These are phyloP conservation scores for Salix suchowensis DNA, from an alignment of 345 rosid genomes.

Conservation along the genomic window DNA sequence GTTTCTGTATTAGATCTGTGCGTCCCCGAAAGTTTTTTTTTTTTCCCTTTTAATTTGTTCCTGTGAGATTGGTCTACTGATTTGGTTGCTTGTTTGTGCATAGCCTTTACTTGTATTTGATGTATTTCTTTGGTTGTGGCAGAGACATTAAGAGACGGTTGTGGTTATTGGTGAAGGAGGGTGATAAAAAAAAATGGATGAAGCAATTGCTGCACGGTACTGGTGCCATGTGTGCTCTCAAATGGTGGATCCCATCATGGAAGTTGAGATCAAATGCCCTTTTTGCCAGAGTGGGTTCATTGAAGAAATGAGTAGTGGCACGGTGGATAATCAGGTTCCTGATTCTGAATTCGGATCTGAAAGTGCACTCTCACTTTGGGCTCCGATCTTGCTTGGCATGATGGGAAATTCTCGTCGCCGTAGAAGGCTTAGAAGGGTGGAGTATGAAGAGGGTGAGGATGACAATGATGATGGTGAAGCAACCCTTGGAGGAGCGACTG, in stretches of 20 bases:
- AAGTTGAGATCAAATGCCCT: constrained; percentile 83
- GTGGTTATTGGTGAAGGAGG: constrained; percentile 1
- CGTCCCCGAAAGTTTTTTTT: neutral
- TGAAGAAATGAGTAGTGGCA: constrained; percentile 39
- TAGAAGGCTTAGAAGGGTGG: constrained; percentile 52
- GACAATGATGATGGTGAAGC: constrained; percentile 35
- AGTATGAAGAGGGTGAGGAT: constrained; percentile 44
- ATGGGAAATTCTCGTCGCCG: constrained; percentile 56
- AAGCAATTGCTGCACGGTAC: constrained; percentile 42
- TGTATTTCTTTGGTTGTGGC: constrained; percentile 2
- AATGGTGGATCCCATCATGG: constrained; percentile 61
- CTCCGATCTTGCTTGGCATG: constrained; percentile 81
- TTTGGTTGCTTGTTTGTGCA: neutral
- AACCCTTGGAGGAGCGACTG: constrained; percentile 45
- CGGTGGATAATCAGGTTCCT: constrained; percentile 25
- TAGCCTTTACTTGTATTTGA: neutral
- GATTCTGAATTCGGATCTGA: constrained; percentile 73
- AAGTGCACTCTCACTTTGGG: constrained; percentile 74
- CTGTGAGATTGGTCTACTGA: neutral
- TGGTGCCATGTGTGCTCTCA: constrained; percentile 71
- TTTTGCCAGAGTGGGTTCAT: constrained; percentile 57
- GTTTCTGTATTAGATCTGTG: neutral
- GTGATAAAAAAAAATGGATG: constrained; percentile 34
- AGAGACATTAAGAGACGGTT: constrained; percentile 4
- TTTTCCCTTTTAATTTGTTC: neutral